phyloP scores from a whole-genome alignment of 805 yeast species.

The Ogataea paradorogensis region DNA sequence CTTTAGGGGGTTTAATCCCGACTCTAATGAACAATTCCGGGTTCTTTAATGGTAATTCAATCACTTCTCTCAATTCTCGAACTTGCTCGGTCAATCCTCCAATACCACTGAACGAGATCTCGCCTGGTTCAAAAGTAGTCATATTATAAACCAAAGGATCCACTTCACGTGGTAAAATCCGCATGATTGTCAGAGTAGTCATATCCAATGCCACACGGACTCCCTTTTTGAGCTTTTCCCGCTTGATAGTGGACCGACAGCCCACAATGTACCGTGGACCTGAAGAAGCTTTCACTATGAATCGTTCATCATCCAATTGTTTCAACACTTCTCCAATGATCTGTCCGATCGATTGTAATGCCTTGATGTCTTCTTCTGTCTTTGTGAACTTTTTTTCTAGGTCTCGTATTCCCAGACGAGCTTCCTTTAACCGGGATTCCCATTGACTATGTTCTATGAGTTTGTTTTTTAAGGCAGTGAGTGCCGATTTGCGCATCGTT shows the following conservation, averaged over 20 bases:
- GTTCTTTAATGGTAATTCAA: constrained; percentile 93
- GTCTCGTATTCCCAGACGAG: constrained; percentile 79
- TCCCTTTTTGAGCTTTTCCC: constrained; percentile 82
- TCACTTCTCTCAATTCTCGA: constrained; percentile 94
- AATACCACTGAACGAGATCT: constrained; percentile 87
- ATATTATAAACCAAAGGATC: constrained; percentile 97
- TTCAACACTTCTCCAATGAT: constrained; percentile 95
- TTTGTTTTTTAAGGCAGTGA: constrained; percentile 76
- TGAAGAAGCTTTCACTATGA: constrained; percentile 91
- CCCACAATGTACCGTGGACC: constrained; percentile 99
- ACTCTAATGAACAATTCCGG: constrained; percentile 95
- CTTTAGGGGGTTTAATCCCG: constrained; percentile 98
- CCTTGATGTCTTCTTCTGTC: constrained; percentile 96
- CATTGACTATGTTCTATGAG: constrained; percentile 90
- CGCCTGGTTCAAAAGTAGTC: constrained; percentile 98
- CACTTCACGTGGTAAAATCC: constrained; percentile 95
- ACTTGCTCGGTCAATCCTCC: constrained; percentile 97
- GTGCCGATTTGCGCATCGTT: constrained; percentile 59
- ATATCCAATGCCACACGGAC: constrained; percentile 95
- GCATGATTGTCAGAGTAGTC: constrained; percentile 97
- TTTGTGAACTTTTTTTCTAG: constrained; percentile 81
- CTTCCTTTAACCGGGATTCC: constrained; percentile 85
- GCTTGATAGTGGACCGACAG: constrained; percentile 88
- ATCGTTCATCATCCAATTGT: constrained; percentile 90
- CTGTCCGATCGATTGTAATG: constrained; percentile 95